Conservation (phyloP, 352 stramenopile genomes). For the Phytophthora aleatoria region DNA sequence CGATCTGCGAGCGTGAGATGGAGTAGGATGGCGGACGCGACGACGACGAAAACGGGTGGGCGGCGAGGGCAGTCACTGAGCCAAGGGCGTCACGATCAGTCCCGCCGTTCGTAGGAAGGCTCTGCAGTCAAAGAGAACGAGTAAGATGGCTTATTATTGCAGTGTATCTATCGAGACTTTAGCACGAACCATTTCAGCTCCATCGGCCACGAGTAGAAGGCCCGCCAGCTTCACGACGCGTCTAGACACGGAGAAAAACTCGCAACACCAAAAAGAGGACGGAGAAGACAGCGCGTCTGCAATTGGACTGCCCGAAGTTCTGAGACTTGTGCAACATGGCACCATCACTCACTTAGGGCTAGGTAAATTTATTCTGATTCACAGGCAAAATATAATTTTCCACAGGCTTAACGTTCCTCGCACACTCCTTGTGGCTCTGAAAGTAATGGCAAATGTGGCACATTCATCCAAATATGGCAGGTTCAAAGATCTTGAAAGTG, state of each 20-base stretch:
- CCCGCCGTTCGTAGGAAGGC: constrained; percentile 39
- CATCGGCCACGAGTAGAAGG: constrained; percentile 45
- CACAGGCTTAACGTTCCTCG: constrained; percentile 18
- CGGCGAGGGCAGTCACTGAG: constrained; percentile 10
- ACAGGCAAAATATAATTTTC: not conserved
- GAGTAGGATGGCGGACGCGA: constrained; percentile 26
- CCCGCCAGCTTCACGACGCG: constrained; percentile 52
- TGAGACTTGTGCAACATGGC: constrained; percentile 23
- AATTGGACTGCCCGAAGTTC: constrained; percentile 4
- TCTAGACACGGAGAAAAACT: constrained; percentile 16
- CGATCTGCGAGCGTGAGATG: constrained; percentile 28
- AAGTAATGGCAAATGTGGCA: constrained; percentile 1
- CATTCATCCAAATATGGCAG: no score
- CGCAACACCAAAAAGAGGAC: not conserved
- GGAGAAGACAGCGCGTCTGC: constrained; percentile 4
- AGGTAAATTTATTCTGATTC: not conserved
- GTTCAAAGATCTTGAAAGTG: not conserved
- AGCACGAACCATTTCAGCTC: constrained; percentile 49
- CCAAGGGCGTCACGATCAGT: constrained; percentile 38
- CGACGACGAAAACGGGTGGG: constrained; percentile 18
- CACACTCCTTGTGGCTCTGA: constrained; percentile 30
- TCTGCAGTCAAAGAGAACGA: constrained; percentile 19
- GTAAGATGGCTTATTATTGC: constrained; percentile 1
- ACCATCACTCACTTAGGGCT: constrained; percentile 25
- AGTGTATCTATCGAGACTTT: not conserved